Evolutionary conservation across 2,329 filamentous ascomycete species (phyloP), one percentile per base, ranked within the genome.

Genomic region (Neofusicoccum kwambonambiense): DNA sequence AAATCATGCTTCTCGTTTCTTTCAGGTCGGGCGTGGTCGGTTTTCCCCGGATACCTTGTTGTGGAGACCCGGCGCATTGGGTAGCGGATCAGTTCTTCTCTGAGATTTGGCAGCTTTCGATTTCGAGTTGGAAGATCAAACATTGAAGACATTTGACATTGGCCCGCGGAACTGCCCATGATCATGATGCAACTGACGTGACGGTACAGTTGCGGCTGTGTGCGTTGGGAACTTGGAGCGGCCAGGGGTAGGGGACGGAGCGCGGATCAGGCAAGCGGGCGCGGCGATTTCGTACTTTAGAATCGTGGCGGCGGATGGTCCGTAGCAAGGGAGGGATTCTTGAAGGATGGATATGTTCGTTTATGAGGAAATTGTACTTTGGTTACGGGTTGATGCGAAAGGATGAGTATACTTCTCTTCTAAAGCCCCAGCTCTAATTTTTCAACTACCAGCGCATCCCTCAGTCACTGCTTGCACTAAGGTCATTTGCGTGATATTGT

Each of bases 41-140:
- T 72, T 73, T 74, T 60, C 56, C 74, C 70, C 68, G 75, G 75
- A 77, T 77, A 77, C 75, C 75, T 77, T 65, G 71, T 71, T 69
- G 68, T 67, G 65, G 69, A 71, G 69, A 71, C 69, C 71, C 67
- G 75, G 76, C 75, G 75, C 76, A 74, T 72, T 74, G 74, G 75
- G 74, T 75, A 78, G 76, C 75, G 74, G 52, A 50, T 58, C 52
- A 58, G 42, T 58, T 64, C 50, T 54, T 54, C 54, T 41, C 42
- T 57, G 39, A 64, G 52, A 47, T 64, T 64, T 58, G 50, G 62
- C 62, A 58, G 52, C 62, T 64, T 64, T 64, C 62, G 62, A 64
- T 57, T 47, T 64, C 51, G 42, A 50, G 62, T 64, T 64, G 62
- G 44, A 50, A 64, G 62, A 64, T 57, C 51, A 64, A 64, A 64